These are phyloP conservation scores for Eutypa lata DNA, from an alignment of 2,329 filamentous ascomycete species.

Conservation along the genomic window DNA sequence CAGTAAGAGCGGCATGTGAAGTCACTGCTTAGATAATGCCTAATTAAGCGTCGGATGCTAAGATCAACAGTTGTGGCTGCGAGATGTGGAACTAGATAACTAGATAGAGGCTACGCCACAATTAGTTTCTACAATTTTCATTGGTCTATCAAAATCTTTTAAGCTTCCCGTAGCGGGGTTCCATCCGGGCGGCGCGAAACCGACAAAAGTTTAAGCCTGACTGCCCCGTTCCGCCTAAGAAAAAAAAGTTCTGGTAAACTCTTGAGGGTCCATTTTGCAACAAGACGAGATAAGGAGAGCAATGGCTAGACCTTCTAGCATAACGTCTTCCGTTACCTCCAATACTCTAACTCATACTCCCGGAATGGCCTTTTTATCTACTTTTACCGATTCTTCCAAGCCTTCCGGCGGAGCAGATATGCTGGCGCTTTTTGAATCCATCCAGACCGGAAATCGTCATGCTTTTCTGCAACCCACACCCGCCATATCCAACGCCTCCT, in stretches of 20 bases:
- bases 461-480: slow-evolving; percentile 72
- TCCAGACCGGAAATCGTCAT: slow-evolving; percentile 62
- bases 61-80: too few relatives aligned
- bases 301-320: slow-evolving; percentile 40
- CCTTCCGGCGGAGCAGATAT: slow-evolving; percentile 36
- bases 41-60: too few relatives aligned
- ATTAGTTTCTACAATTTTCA: neutral
- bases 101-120: neutral
- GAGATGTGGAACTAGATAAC: too few relatives aligned
- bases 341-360: slow-evolving; percentile 58
- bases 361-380: slow-evolving; percentile 37
- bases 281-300: slow-evolving; percentile 2
- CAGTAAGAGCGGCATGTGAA: neutral
- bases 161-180: neutral
- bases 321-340: slow-evolving; percentile 59
- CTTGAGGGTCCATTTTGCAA: neutral
- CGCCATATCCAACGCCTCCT: slow-evolving; percentile 64
- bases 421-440: slow-evolving; percentile 52
- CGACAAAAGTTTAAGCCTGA: neutral
- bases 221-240: neutral
- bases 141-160: neutral
- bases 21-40: too few relatives aligned
- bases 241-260: neutral
- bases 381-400: slow-evolving; percentile 29
- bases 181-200: slow-evolving; percentile 4